Conservation (phyloP, 116 monocot species). For the Phalaenopsis hybrid region DNA sequence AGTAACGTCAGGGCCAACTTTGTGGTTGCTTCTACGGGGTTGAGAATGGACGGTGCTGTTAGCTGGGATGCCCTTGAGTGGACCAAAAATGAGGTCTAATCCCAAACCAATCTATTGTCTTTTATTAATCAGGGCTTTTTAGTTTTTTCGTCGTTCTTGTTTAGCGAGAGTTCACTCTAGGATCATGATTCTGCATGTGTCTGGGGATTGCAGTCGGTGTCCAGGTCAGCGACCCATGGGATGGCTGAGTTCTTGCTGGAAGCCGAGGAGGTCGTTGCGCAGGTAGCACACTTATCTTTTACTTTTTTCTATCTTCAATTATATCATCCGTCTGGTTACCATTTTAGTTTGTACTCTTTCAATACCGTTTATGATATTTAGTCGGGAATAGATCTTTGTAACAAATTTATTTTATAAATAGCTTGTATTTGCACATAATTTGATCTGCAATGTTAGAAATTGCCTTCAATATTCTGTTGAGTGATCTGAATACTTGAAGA, state of each 20-base stretch:
- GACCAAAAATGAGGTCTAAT: slow-evolving; percentile 58
- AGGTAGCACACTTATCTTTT: slow-evolving; percentile 26
- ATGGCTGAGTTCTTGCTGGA: slow-evolving; percentile 70
- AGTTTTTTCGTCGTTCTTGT: background rate
- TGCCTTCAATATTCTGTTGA: background rate
- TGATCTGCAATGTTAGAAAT: background rate
- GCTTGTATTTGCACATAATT: background rate
- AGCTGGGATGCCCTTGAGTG: slow-evolving; percentile 75
- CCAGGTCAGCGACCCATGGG: slow-evolving; percentile 37
- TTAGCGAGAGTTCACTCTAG: background rate
- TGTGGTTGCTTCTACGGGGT: background rate
- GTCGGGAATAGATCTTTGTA: background rate
- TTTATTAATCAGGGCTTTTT: background rate
- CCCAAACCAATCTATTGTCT: background rate
- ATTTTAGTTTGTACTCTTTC: background rate
- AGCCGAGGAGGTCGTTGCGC: slow-evolving; percentile 65
- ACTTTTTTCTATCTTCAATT: background rate
- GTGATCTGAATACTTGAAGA: background rate
- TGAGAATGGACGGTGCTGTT: slow-evolving; percentile 43
- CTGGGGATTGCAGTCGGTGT: slow-evolving; percentile 30
- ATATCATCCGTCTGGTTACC: background rate
- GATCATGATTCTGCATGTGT: background rate
- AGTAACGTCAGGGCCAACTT: background rate
- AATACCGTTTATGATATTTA: background rate
- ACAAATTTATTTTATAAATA: background rate